Conservation (phyloP, 768 basidiomycete species). For the Chalciporus pseudorubinellus region DNA sequence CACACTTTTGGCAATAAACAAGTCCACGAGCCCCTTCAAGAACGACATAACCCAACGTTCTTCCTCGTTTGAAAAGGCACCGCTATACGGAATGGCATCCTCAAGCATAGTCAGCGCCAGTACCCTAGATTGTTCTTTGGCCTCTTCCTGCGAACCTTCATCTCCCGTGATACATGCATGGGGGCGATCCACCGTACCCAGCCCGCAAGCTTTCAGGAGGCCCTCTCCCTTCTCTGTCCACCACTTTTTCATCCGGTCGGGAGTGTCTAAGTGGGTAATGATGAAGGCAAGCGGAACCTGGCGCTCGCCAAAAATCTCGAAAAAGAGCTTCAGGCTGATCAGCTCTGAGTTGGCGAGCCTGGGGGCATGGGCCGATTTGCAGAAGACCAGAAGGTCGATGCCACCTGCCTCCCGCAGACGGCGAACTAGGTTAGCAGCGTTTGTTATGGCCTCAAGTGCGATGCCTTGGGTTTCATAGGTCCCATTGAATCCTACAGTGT, state of each 20-base stretch:
- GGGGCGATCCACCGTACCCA: conserved; percentile 5
- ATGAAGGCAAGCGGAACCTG: conserved; percentile 34
- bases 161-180: conserved; percentile 31
- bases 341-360: conserved; percentile 21
- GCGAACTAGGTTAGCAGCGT: conserved; percentile 23
- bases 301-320: conserved; percentile 30
- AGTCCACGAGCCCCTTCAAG: conserved; percentile 16
- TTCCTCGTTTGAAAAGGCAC: conserved; percentile 16
- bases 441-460: not conserved
- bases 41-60: conserved; percentile 21
- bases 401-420: conserved; percentile 16
- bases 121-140: conserved; percentile 13
- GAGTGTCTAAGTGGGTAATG: conserved; percentile 33
- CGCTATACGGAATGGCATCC: conserved; percentile 12
- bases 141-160: not conserved
- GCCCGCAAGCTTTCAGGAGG: not conserved
- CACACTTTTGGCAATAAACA: too few species aligned
- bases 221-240: conserved; percentile 11
- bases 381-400: conserved; percentile 35
- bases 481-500: conserved; percentile 17
- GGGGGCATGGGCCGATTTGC: conserved; percentile 18
- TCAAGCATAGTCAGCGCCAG: conserved; percentile 19
- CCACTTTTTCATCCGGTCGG: conserved; percentile 20
- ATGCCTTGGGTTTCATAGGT: not conserved
- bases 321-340: conserved; percentile 29